Base-by-base conservation (phyloP, 2,329 filamentous ascomycete species). In the Pyrenophora seminiperda region DNA sequence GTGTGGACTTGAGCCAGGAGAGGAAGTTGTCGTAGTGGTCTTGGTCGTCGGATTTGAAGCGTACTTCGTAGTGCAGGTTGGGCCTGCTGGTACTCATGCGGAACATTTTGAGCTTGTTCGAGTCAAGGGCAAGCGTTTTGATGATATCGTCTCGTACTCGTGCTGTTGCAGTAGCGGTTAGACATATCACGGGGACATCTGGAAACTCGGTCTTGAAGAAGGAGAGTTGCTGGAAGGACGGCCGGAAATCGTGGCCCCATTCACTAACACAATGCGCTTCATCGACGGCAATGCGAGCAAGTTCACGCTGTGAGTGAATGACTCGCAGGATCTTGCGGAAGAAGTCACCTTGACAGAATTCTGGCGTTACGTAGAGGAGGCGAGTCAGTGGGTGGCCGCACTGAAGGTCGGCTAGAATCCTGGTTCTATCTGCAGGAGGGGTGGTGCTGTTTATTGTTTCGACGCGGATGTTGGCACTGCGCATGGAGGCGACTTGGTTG, bases 211-310 rank as follows among this genome's bases (percentile, higher is more conserved):
- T 81, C 61, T 89, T 87, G 77, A 97, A 94, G 85, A 90, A 97
- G 2, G 84, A 87, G 5, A 97, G 81, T 15, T 88, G 83, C 67
- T 94, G 91, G 74, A 96, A 97, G 49, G 91, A 89, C 29, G 87
- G 89, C n/a, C 93, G 88, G 70, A 97, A 97, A 72, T 97, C 93
- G 71, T 97, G 92, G 1, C 93, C 93, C 93, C 93, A 97, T 85
- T 97, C 92, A 18, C 90, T 96, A 61, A 97, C 96, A 72, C 93
- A 97, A 72, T 97, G 93, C 2, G 93, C 93, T 75, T 97, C 93
- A 67, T 97, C 93, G 49, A 97, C 86, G 39, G 89, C 93, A 56
- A 97, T 84, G 11, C 93, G 85, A 7, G 88, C 87, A n/a, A 97
- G 82, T 73, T 97, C 90, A 49, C 83, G 83, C 71, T 97, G 91